Evolutionary conservation across 768 basidiomycete genomes (phyloP), one percentile per base, ranked within the genome.

Genomic region (Psilocybe cubensis): DNA sequence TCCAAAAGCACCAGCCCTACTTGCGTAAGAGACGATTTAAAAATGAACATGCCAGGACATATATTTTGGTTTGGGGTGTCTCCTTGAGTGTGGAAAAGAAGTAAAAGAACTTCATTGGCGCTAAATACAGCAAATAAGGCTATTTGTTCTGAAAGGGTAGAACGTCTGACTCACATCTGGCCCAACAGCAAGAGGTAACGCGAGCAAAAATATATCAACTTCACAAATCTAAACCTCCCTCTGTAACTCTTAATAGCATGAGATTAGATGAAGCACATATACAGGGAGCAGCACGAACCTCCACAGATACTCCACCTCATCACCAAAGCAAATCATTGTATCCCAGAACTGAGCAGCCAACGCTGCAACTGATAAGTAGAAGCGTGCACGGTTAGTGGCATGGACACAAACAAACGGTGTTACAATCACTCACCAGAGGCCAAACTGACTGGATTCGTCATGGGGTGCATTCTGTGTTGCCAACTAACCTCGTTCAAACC

Each of bases 261-360:
- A 20, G 31, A 27, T 18, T 33, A 11, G 29, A 8, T 25, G 18
- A 33, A 45, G 21, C 33, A 2, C n/a, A 3, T 5, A 49, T 33
- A 25, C 31, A 20, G 40, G 4, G 20, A 14, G 1, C n/a, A 46
- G 28, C 4, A 42, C 56, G 14, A 25, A 68, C 68, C 52, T 58
- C 59, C 61, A 64, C 40, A 68, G 47, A 33, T 65, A 63, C 25
- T 68, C 62, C 7, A 68, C 58, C 52, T 68, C 68, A 35, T 65
- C 62, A 4, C 46, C 47, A 44, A 66, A 61, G 42, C 54, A 52
- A 2, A 53, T 31, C 35, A 57, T 20, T 2, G 54, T 40, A 31
- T 66, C 68, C 61, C 62, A 64, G 6, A 63, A 25, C 33, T 68
- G 68, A 3, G 60, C 52, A n/a, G 58, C 62, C 8, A 66, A 38